These are phyloP conservation scores for Synchytrium microbalum DNA, from an alignment of 371 early-diverging fungal genomes.

Conservation along the genomic window DNA sequence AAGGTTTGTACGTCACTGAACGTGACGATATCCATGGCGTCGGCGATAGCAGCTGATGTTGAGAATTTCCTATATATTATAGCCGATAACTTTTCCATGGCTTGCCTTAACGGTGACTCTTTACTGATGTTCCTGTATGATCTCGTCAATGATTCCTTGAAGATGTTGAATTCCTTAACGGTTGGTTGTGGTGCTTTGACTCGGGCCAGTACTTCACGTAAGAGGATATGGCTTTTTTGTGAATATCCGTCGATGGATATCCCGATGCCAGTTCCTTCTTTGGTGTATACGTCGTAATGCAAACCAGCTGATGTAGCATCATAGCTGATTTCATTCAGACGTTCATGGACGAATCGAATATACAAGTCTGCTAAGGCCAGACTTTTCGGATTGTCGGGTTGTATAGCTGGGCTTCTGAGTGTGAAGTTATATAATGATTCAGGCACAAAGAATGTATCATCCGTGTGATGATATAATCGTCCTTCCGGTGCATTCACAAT, in stretches of 20 bases:
- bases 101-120: constrained; percentile 25
- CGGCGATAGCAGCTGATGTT: constrained; percentile 13
- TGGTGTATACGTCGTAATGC: constrained; percentile 16
- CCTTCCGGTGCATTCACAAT: constrained; percentile 1
- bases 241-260: constrained; percentile 22
- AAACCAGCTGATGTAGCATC: constrained; percentile 27
- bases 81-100: constrained; percentile 16
- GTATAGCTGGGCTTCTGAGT: constrained; percentile 20
- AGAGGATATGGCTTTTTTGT: constrained; percentile 14
- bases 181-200: constrained; percentile 14
- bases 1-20: constrained; percentile 17
- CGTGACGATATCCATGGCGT: constrained; percentile 13
- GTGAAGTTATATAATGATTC: constrained; percentile 18
- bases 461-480: constrained; percentile 15
- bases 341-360: constrained; percentile 24
- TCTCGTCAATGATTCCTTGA: constrained; percentile 13
- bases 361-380: constrained; percentile 19
- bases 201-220: constrained; percentile 14
- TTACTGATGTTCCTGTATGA: constrained; percentile 17
- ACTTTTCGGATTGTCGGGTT: constrained; percentile 16
- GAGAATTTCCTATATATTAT: constrained; percentile 15
- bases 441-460: constrained; percentile 23
- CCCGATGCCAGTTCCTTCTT: constrained; percentile 16
- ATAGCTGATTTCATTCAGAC: constrained; percentile 21
- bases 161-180: constrained; percentile 17